phyloP scores from a whole-genome alignment of 306 rosid genomes.

The Lathyrus tuberosus region DNA sequence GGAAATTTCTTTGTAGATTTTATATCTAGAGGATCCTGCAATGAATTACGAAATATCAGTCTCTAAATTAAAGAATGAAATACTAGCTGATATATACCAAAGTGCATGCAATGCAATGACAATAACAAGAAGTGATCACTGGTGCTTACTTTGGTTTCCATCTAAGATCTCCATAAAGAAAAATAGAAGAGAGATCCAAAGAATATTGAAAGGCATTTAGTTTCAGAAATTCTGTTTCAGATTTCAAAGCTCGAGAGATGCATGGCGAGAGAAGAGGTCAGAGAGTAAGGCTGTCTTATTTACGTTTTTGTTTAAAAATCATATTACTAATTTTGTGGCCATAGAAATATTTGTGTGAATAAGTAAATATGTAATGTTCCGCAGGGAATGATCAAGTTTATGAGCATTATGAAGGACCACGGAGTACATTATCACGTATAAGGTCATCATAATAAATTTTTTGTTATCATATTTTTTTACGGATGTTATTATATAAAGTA shows the following conservation, averaged over 20 bases:
- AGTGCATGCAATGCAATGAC: not conserved
- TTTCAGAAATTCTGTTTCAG: constrained; percentile 37
- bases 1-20: constrained; percentile 58
- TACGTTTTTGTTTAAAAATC: constrained; percentile 35
- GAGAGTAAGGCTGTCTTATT: constrained; percentile 31
- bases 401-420: not conserved
- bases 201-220: constrained; percentile 14
- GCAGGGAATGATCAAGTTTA: not conserved
- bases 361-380: not conserved
- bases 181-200: constrained; percentile 31
- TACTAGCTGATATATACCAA: not conserved
- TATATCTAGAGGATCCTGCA: constrained; percentile 55
- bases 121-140: constrained; percentile 1
- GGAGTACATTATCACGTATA: too few relatives aligned
- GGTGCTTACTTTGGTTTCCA: constrained; percentile 61
- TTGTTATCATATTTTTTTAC: too few relatives aligned
- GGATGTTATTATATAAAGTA: too few relatives aligned
- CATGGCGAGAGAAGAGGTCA: constrained; percentile 66
- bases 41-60: constrained; percentile 26
- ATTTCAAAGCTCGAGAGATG: constrained; percentile 42
- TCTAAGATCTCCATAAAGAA: constrained; percentile 50
- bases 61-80: not conserved
- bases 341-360: not conserved
- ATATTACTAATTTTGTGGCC: not conserved
- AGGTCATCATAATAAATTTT: too few relatives aligned